A percentile compares a stretch with the other conserved stretches of the same genome.
These are phyloP conservation scores for Nidula niveotomentosa DNA, from an alignment of 1,284 basidiomycete genomes.

Conservation along the genomic window DNA sequence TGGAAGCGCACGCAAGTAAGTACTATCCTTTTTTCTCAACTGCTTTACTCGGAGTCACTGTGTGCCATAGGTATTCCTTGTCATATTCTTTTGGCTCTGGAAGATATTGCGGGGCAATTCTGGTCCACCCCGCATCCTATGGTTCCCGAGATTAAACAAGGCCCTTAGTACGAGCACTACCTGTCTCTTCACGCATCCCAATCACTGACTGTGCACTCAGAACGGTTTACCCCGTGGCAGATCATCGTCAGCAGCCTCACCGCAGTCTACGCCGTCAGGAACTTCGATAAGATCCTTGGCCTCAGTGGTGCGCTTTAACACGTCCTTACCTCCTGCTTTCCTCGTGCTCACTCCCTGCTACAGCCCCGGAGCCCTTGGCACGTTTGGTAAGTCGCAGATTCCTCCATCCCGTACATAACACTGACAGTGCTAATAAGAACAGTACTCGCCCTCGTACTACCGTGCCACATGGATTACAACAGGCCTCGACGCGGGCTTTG, in stretches of 20 bases:
- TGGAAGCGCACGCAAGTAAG: conserved; percentile 76
- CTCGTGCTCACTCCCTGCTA: conserved; percentile 1
- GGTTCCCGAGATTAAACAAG: conserved; percentile 61
- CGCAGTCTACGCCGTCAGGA: conserved; percentile 80
- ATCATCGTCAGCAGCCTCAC: conserved; percentile 87
- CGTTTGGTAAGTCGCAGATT: conserved; percentile 59
- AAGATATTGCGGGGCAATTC: conserved; percentile 72
- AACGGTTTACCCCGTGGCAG: conserved; percentile 93
- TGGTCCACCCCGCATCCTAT: conserved; percentile 63
- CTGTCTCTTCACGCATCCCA: not conserved
- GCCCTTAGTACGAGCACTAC: conserved; percentile 49
- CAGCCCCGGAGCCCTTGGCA: conserved; percentile 93
- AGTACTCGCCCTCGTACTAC: conserved; percentile 95
- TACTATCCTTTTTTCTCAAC: conserved; percentile 3
- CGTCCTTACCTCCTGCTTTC: too few relatives aligned
- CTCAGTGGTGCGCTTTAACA: conserved; percentile 62
- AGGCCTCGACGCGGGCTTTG: conserved; percentile 96
- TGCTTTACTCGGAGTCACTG: not conserved
- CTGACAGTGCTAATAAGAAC: not conserved
- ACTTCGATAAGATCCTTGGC: conserved; percentile 87
- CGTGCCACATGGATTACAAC: conserved; percentile 96
- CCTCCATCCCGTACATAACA: too few relatives aligned
- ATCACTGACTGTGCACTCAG: conserved; percentile 35
- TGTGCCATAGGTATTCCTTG: conserved; percentile 69
- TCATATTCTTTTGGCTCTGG: conserved; percentile 90